Evolutionary conservation across 257 asterid genomes (phyloP).

Genomic region (Jacaranda copaia): DNA sequence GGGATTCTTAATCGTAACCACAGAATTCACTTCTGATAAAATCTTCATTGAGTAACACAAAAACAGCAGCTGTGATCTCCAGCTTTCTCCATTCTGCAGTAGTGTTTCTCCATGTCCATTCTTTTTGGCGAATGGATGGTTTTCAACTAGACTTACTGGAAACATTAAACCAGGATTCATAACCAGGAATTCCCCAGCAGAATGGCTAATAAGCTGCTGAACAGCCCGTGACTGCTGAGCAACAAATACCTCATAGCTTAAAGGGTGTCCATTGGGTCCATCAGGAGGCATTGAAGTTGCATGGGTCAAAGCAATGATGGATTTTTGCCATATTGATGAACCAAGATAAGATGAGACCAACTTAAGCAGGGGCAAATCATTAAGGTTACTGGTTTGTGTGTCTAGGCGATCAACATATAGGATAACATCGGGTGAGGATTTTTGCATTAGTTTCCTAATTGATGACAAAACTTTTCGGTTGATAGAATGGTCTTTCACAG

Average conservation of each 20-base stretch:
- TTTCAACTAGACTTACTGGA: conserved; percentile 73
- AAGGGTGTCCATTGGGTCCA: conserved; percentile 58
- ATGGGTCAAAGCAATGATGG: conserved; percentile 73
- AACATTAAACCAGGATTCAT: conserved; percentile 35
- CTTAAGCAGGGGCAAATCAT: conserved; percentile 66
- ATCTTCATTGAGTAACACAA: conserved; percentile 71
- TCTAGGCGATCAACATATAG: conserved; percentile 84
- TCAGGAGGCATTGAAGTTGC: conserved; percentile 73
- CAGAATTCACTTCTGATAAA: conserved; percentile 57
- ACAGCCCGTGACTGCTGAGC: conserved; percentile 49
- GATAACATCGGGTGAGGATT: conserved; percentile 73
- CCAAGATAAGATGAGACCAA: conserved; percentile 65
- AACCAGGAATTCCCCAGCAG: conserved; percentile 40
- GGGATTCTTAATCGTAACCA: conserved; percentile 30
- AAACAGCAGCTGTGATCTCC: conserved; percentile 67
- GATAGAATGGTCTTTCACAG: conserved; percentile 52
- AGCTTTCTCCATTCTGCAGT: conserved; percentile 52
- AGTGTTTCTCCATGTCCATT: conserved; percentile 40
- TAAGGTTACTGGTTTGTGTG: conserved; percentile 43
- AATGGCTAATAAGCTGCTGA: conserved; percentile 56
- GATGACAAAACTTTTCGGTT: conserved; percentile 59
- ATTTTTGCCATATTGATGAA: conserved; percentile 68
- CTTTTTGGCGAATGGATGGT: conserved; percentile 37
- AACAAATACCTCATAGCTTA: conserved; percentile 55
- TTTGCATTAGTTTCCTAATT: conserved; percentile 63